Conservation (phyloP, 148 eudicot species). For the Silene uniflora region DNA sequence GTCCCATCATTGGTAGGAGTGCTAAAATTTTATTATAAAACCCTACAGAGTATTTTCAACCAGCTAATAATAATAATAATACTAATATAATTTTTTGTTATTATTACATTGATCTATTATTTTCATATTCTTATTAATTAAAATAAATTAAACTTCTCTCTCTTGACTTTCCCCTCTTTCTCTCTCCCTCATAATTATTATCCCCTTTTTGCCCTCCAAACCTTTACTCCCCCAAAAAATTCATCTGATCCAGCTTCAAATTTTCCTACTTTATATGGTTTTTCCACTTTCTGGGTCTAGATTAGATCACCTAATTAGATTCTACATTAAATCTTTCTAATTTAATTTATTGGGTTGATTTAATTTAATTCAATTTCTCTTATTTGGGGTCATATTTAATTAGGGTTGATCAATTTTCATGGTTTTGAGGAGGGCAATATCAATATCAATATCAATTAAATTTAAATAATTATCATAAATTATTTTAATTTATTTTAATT, state of each 20-base stretch:
- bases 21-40: too few species aligned
- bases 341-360: neutral
- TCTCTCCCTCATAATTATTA: conserved; percentile 12
- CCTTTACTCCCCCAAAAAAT: conserved; percentile 8
- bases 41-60: too few species aligned
- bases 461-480: too few species aligned
- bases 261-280: neutral
- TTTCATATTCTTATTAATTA: neutral
- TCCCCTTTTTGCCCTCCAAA: neutral
- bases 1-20: too few species aligned
- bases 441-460: too few species aligned
- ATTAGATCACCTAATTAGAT: neutral
- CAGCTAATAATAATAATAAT: too few species aligned
- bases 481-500: neutral
- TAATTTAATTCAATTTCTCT: too few species aligned
- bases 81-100: neutral
- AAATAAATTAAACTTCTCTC: conserved; percentile 4
- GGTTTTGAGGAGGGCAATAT: too few species aligned
- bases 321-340: neutral
- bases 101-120: neutral
- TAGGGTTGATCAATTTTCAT: neutral
- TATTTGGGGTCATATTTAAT: neutral
- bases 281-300: neutral
- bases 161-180: conserved; percentile 1
- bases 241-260: conserved; percentile 23